phyloP scores from a whole-genome alignment of 352 stramenopile genomes.

The Phytopythium vexans region DNA sequence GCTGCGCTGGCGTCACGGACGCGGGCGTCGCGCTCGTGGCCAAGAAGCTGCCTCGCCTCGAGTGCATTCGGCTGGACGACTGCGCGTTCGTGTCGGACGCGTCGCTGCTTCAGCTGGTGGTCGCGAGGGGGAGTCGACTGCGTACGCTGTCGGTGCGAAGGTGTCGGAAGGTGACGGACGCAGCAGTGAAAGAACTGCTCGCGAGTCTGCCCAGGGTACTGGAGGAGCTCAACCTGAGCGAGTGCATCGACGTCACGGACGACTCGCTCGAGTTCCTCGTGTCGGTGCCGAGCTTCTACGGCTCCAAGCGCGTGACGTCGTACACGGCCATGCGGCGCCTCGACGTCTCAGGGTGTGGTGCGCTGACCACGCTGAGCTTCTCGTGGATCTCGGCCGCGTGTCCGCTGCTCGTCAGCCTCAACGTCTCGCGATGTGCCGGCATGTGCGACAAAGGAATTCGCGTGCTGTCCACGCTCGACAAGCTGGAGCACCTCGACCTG shows the following conservation, averaged over 20 bases:
- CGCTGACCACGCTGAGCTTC: slow-evolving; percentile 51
- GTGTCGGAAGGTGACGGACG: slow-evolving; percentile 34
- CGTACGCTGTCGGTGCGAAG: slow-evolving; percentile 38
- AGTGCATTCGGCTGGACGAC: slow-evolving; percentile 40
- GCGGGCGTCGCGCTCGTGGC: slow-evolving; percentile 29
- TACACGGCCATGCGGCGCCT: slow-evolving; percentile 43
- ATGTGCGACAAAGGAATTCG: slow-evolving; percentile 61
- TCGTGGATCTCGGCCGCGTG: slow-evolving; percentile 62
- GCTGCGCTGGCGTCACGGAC: slow-evolving; percentile 60
- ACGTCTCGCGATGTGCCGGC: slow-evolving; percentile 29
- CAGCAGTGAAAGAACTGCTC: slow-evolving; percentile 47
- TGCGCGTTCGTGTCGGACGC: slow-evolving; percentile 42
- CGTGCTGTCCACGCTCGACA: slow-evolving; percentile 41
- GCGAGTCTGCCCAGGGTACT: slow-evolving; percentile 38
- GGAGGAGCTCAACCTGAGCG: slow-evolving; percentile 56
- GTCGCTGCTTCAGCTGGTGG: slow-evolving; percentile 34
- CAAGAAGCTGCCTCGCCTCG: slow-evolving; percentile 34
- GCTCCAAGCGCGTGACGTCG: slow-evolving; percentile 32
- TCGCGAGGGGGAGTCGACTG: slow-evolving; percentile 23
- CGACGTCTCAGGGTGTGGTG: slow-evolving; percentile 52
- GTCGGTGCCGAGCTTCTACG: slow-evolving; percentile 50
- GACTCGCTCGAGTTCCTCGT: slow-evolving; percentile 51
- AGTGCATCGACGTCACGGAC: slow-evolving; percentile 48
- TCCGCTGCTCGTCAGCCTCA: slow-evolving; percentile 47
- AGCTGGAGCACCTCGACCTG: slow-evolving; percentile 55